Conservation (phyloP, 2,329 filamentous ascomycete genomes). For the Periconia macrospinosa region DNA sequence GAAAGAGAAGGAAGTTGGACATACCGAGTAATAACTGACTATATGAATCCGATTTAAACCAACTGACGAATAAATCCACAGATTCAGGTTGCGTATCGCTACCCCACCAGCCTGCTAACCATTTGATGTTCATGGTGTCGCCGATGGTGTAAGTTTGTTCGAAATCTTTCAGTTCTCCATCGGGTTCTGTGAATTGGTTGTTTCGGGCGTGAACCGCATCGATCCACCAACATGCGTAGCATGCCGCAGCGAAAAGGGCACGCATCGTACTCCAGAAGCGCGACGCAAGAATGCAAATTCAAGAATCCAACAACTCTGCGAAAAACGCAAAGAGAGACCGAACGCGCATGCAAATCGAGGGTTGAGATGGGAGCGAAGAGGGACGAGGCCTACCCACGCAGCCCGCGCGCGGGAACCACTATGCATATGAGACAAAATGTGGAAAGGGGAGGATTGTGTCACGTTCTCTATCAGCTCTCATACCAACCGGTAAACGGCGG, state of each 20-base stretch:
- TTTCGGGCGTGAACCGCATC: background rate
- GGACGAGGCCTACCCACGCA: too few relatives aligned
- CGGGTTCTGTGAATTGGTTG: background rate
- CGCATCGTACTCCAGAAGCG: background rate
- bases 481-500: too few relatives aligned
- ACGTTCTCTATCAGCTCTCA: too few relatives aligned
- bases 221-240: background rate
- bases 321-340: too few relatives aligned
- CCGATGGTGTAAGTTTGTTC: background rate
- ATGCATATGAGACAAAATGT: too few relatives aligned
- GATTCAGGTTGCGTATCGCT: background rate
- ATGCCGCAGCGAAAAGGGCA: background rate
- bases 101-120: background rate
- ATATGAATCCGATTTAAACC: conserved; percentile 1
- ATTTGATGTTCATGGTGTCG: conserved; percentile 2
- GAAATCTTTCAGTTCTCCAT: background rate
- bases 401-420: too few relatives aligned
- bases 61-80: conserved; percentile 1
- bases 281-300: too few relatives aligned
- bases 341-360: too few relatives aligned
- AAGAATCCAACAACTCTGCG: too few relatives aligned
- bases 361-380: too few relatives aligned
- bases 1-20: background rate
- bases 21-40: background rate
- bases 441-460: too few relatives aligned